These are phyloP conservation scores for Colletotrichum orbiculare DNA, from an alignment of 2,329 filamentous ascomycete genomes.

Conservation along the genomic window DNA sequence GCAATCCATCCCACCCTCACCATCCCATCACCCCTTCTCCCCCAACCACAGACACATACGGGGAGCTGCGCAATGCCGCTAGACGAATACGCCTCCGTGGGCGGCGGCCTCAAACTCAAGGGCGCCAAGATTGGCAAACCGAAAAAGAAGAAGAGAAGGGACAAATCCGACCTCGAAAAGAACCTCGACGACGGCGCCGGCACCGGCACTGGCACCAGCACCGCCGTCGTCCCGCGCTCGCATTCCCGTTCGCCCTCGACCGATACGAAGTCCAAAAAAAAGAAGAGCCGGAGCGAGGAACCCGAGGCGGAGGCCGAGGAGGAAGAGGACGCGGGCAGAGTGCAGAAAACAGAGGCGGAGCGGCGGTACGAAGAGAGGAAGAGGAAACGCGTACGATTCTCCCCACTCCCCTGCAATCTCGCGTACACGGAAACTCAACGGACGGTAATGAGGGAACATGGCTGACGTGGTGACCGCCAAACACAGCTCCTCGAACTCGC, in stretches of 20 bases:
- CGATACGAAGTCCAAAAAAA: slow-evolving; percentile 40
- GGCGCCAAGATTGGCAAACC: slow-evolving; percentile 73
- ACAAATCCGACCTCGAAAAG: slow-evolving; percentile 59
- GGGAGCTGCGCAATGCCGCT: slow-evolving; percentile 66
- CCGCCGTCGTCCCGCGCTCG: slow-evolving; percentile 57
- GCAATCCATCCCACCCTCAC: background rate
- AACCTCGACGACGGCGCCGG: slow-evolving; percentile 51
- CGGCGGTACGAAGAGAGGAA: slow-evolving; percentile 82
- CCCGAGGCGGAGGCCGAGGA: slow-evolving; percentile 44
- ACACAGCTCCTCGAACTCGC: slow-evolving; percentile 81
- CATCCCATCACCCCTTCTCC: background rate
- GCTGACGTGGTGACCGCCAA: background rate
- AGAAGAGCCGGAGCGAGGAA: slow-evolving; percentile 42
- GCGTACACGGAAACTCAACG: no score
- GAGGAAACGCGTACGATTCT: slow-evolving; percentile 76
- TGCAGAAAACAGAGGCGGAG: slow-evolving; percentile 86
- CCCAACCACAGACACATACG: background rate
- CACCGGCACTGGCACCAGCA: slow-evolving; percentile 45
- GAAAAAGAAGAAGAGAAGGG: slow-evolving; percentile 73
- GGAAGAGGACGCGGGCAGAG: slow-evolving; percentile 46
- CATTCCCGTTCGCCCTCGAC: slow-evolving; percentile 44
- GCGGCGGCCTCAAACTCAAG: slow-evolving; percentile 87
- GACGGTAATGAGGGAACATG: background rate
- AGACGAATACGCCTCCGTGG: slow-evolving; percentile 77
- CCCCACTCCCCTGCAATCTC: background rate